These are phyloP conservation scores for Pichia sorboxylosa DNA, from an alignment of 1,139 yeast species.

Conservation along the genomic window DNA sequence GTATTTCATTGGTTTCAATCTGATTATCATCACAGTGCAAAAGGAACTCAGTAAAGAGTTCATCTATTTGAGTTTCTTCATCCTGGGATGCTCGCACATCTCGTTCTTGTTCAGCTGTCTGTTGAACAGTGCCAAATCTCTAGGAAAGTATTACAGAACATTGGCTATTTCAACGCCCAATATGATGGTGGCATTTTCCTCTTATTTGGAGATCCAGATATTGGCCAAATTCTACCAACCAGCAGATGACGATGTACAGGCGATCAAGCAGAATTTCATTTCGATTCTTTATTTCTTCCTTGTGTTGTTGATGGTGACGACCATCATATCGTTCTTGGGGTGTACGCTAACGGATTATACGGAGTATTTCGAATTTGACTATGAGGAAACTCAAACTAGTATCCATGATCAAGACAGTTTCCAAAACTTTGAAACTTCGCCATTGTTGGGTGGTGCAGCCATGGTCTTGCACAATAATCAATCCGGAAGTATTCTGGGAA, in stretches of 20 bases:
- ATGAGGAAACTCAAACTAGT: conserved; percentile 9
- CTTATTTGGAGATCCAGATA: conserved; percentile 20
- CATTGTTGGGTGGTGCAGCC: conserved; percentile 22
- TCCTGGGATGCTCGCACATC: conserved; percentile 23
- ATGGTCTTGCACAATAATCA: conserved; percentile 17
- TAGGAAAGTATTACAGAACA: conserved; percentile 22
- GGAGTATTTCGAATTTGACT: conserved; percentile 16
- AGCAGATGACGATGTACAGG: conserved; percentile 4
- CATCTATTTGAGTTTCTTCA: conserved; percentile 20
- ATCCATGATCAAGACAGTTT: conserved; percentile 13
- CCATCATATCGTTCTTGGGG: conserved; percentile 17
- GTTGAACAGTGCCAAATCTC: conserved; percentile 22
- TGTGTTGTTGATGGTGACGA: conserved; percentile 10
- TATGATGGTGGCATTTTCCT: conserved; percentile 23
- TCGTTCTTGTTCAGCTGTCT: conserved; percentile 22
- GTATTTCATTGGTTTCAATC: conserved; percentile 17
- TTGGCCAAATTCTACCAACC: conserved; percentile 7
- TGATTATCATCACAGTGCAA: conserved; percentile 12
- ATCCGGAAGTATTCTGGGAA: conserved; percentile 15
- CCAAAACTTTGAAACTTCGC: conserved; percentile 22
- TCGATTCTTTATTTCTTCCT: conserved; percentile 16
- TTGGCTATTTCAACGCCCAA: conserved; percentile 23
- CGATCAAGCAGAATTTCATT: conserved; percentile 13
- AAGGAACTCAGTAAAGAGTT: conserved; percentile 11
- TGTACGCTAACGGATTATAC: conserved; percentile 20